A percentile compares a stretch with the other conserved stretches of the same genome.
These are phyloP conservation scores for Paspalum vaginatum DNA, from an alignment of 176 grass and related monocot species.

Conservation along the genomic window DNA sequence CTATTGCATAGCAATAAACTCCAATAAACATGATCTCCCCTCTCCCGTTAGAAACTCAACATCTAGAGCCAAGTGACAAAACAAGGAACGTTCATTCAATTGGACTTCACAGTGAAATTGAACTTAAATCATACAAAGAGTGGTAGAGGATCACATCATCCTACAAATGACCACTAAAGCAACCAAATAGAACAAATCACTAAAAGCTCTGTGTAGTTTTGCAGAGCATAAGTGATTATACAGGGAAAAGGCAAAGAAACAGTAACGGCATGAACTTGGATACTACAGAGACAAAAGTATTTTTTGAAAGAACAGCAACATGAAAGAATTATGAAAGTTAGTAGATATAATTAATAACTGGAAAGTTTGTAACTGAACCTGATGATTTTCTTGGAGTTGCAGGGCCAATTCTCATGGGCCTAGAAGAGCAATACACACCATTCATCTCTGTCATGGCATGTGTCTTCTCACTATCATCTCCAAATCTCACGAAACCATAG, in stretches of 20 bases:
- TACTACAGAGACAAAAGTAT: neutral
- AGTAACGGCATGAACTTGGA: conserved; percentile 11
- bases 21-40: neutral
- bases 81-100: neutral
- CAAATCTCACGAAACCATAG: conserved; percentile 97
- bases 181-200: neutral
- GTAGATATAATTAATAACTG: conserved; percentile 19
- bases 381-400: conserved; percentile 95
- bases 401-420: conserved; percentile 93
- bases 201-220: neutral
- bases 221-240: too few relatives aligned
- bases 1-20: neutral
- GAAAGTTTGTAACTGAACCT: conserved; percentile 56
- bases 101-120: neutral
- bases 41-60: neutral
- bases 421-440: conserved; percentile 86
- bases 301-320: neutral
- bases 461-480: conserved; percentile 89
- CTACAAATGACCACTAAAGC: neutral
- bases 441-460: conserved; percentile 95
- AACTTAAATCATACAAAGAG: neutral
- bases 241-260: neutral
- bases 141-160: neutral
- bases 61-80: neutral
- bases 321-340: neutral